Evolutionary conservation across 208 protist genomes (phyloP).

Genomic region (Trypanosoma platydactyli): DNA sequence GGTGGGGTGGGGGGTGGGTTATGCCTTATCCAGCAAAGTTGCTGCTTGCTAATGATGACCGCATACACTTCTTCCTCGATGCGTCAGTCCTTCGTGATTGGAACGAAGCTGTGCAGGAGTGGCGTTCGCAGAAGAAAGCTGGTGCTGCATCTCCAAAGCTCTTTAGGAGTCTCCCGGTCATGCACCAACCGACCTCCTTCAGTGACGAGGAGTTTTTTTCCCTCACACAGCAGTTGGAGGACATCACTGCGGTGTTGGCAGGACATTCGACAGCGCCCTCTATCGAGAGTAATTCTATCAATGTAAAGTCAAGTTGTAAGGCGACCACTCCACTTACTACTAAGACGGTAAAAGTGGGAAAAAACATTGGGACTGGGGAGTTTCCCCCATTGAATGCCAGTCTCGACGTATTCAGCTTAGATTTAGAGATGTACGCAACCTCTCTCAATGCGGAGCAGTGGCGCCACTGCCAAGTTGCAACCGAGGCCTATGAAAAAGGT

Average conservation of each 20-base stretch:
- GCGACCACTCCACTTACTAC: no score
- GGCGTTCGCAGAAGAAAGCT: constrained; percentile 17
- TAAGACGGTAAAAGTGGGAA: no score
- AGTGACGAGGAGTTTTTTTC: constrained; percentile 59
- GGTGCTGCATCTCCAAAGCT: constrained; percentile 7
- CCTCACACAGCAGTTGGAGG: constrained; percentile 49
- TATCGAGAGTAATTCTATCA: neutral
- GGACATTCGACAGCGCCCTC: neutral
- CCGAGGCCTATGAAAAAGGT: constrained; percentile 17
- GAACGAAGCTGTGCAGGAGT: constrained; percentile 20
- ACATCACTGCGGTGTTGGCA: constrained; percentile 20
- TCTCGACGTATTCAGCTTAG: constrained; percentile 18
- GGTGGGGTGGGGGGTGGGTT: neutral
- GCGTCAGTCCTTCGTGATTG: constrained; percentile 17
- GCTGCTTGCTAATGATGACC: constrained; percentile 29
- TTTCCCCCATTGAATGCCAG: neutral
- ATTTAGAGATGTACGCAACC: constrained; percentile 17
- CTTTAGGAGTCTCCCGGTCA: neutral
- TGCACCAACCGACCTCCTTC: constrained; percentile 9
- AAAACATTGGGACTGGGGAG: no score
- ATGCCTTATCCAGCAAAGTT: constrained; percentile 17
- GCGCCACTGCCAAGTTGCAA: constrained; percentile 17
- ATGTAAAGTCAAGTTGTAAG: neutral
- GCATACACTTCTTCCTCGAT: constrained; percentile 20
- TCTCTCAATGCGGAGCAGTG: constrained; percentile 9